Percentiles rank a stretch among this genome's conserved stretches.
These are phyloP conservation scores for Penicillium ochrochloron DNA, from an alignment of 495 filamentous ascomycete species.

Conservation along the genomic window DNA sequence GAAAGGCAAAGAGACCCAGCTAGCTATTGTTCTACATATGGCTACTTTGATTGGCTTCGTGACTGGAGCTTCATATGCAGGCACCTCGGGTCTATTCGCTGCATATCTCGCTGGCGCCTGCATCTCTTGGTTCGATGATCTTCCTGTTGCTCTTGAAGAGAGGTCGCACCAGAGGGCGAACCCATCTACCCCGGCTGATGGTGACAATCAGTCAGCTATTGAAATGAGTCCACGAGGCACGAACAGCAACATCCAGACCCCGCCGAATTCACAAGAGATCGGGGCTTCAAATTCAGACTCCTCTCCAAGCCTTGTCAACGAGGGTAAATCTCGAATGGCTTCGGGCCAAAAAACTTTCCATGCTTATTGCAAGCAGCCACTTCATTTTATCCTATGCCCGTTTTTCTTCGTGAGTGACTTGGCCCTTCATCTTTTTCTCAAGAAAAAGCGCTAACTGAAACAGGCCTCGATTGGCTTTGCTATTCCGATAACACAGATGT, in stretches of 20 bases:
- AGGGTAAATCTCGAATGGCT: constrained; percentile 10
- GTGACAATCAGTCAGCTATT: neutral
- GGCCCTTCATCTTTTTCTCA: neutral
- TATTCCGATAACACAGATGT: constrained; percentile 75
- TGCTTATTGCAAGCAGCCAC: constrained; percentile 56
- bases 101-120: constrained; percentile 69
- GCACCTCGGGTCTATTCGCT: constrained; percentile 71
- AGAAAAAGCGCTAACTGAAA: neutral
- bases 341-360: constrained; percentile 55
- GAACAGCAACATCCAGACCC: neutral
- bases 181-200: neutral
- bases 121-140: constrained; percentile 58
- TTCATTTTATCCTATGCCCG: constrained; percentile 63
- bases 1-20: constrained; percentile 16
- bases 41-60: constrained; percentile 57
- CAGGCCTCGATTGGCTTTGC: constrained; percentile 78
- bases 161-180: neutral
- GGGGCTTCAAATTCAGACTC: neutral
- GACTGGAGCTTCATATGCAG: constrained; percentile 62
- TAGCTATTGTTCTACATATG: constrained; percentile 48
- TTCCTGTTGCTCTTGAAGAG: constrained; percentile 4
- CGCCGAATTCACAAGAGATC: neutral
- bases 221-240: neutral
- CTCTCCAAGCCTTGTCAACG: neutral
- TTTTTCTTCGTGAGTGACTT: constrained; percentile 69